phyloP scores from a whole-genome alignment of 768 basidiomycete genomes.

The Galerina marginata region DNA sequence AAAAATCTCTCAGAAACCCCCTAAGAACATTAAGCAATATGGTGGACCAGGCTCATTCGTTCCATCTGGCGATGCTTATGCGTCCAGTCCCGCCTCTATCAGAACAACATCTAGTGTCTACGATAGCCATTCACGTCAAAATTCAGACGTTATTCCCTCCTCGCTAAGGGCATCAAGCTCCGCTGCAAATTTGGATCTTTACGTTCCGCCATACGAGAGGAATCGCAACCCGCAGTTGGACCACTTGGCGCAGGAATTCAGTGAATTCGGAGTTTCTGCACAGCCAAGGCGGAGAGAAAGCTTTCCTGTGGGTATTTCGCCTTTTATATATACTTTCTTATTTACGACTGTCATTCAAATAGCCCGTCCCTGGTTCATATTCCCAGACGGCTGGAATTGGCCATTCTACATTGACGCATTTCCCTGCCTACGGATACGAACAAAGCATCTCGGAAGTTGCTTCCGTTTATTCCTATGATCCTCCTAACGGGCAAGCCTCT shows the following conservation, averaged over 20 bases:
- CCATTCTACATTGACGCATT: conserved; percentile 36
- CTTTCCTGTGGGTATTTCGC: conserved; percentile 49
- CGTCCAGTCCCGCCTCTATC: conserved; percentile 33
- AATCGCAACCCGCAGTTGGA: conserved; percentile 51
- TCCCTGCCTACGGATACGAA: conserved; percentile 43
- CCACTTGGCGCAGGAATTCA: conserved; percentile 65
- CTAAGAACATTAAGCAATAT: conserved; percentile 64
- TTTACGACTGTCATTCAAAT: conserved; percentile 1
- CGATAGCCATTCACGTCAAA: conserved; percentile 43
- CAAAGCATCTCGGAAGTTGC: conserved; percentile 38
- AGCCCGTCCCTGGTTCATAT: conserved; percentile 44
- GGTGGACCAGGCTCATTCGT: conserved; percentile 81
- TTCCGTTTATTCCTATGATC: conserved; percentile 46
- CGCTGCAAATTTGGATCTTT: conserved; percentile 66
- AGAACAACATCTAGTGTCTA: conserved; percentile 33
- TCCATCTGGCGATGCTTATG: conserved; percentile 47
- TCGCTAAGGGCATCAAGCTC: conserved; percentile 68
- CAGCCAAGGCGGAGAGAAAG: conserved; percentile 56
- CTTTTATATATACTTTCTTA: neutral
- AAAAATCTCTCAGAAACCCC: conserved; percentile 55
- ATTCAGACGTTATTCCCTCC: conserved; percentile 61
- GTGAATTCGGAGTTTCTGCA: conserved; percentile 62
- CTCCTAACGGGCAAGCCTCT: conserved; percentile 42
- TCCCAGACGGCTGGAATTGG: conserved; percentile 38
- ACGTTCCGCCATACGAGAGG: conserved; percentile 75